Conservation (phyloP, 345 rosid genomes). For the Microthlaspi erraticum region DNA sequence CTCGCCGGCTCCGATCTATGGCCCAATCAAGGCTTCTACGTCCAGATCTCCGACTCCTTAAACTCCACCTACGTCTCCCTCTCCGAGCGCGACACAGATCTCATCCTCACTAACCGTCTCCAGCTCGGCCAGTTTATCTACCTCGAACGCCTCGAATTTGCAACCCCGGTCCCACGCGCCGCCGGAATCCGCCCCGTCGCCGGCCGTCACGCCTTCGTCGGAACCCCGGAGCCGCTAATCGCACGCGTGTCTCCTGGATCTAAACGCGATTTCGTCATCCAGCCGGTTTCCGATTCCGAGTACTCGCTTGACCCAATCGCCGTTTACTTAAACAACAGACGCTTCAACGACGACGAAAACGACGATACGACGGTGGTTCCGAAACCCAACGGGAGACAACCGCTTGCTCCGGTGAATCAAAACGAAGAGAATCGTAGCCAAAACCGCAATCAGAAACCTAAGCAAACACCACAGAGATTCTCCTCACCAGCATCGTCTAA, state of each 20-base stretch:
- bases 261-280: constrained; percentile 77
- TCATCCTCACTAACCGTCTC: constrained; percentile 88
- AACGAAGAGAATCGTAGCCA: constrained; percentile 34
- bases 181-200: constrained; percentile 84
- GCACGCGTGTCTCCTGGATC: constrained; percentile 75
- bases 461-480: constrained; percentile 65
- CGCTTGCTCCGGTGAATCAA: constrained; percentile 59
- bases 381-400: constrained; percentile 46
- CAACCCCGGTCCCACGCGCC: constrained; percentile 83
- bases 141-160: constrained; percentile 79
- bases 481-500: constrained; percentile 78
- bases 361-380: neutral
- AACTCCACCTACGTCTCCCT: constrained; percentile 96
- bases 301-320: constrained; percentile 78
- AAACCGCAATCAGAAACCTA: constrained; percentile 41
- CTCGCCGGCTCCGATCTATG: constrained; percentile 90
- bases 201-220: constrained; percentile 87
- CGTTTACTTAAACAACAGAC: constrained; percentile 64
- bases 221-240: constrained; percentile 81
- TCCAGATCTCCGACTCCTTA: constrained; percentile 96
- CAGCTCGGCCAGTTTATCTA: constrained; percentile 97
- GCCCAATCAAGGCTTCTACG: constrained; percentile 94
- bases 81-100: constrained; percentile 88
- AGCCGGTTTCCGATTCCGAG: constrained; percentile 81
- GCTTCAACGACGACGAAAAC: constrained; percentile 22